A percentile compares a stretch with the other conserved stretches of the same genome.
Conservation (phyloP, 768 basidiomycete genomes). For the Pulveroboletus sp. region DNA sequence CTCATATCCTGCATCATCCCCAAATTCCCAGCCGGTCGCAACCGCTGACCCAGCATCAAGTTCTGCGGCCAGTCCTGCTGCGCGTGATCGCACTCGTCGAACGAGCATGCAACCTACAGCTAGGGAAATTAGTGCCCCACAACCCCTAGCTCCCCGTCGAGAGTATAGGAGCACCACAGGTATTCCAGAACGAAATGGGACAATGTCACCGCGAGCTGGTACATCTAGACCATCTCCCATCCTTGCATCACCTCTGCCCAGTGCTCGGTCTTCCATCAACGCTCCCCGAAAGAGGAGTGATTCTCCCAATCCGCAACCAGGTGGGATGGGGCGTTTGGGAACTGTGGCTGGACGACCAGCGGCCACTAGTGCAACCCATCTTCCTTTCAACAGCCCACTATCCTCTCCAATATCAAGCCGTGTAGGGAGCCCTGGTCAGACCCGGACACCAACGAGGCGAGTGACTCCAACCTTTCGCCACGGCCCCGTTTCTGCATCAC, state of each 20-base stretch:
- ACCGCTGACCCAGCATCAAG: conserved; percentile 46
- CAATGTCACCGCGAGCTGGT: conserved; percentile 30
- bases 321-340: conserved; percentile 33
- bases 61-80: conserved; percentile 43
- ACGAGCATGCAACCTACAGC: conserved; percentile 32
- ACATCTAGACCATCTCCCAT: conserved; percentile 32
- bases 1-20: conserved; percentile 50
- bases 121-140: conserved; percentile 40
- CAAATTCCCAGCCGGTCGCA: conserved; percentile 45
- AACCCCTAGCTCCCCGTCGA: conserved; percentile 33
- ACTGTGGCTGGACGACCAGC: conserved; percentile 34
- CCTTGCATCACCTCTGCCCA: conserved; percentile 27
- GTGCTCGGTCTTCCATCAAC: conserved; percentile 31
- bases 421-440: conserved; percentile 39
- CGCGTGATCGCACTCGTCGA: conserved; percentile 41
- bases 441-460: conserved; percentile 39
- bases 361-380: conserved; percentile 38
- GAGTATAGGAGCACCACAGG: conserved; percentile 22
- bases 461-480: conserved; percentile 39
- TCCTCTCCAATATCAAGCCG: conserved; percentile 37
- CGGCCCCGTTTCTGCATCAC: conserved; percentile 44
- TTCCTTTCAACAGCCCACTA: conserved; percentile 37
- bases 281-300: conserved; percentile 35
- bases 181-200: conserved; percentile 23
- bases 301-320: conserved; percentile 43